These are phyloP conservation scores for Myxozyma monticola DNA, from an alignment of 805 yeast species.

Conservation along the genomic window DNA sequence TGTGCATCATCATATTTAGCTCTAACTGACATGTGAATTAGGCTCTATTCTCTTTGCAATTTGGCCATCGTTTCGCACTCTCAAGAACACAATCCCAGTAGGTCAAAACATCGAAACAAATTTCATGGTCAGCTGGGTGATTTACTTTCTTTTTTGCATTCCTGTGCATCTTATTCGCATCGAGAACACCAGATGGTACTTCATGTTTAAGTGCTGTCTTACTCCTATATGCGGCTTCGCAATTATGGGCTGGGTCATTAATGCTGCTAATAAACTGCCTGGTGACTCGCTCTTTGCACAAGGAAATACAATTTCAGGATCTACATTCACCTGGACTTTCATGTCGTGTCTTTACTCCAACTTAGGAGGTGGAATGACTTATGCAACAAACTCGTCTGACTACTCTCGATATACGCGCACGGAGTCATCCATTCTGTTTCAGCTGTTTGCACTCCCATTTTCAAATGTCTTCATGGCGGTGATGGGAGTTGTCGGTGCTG, in stretches of 20 bases:
- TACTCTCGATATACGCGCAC: conserved; percentile 47
- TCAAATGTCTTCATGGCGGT: conserved; percentile 39
- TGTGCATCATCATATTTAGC: no score
- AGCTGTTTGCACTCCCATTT: conserved; percentile 47
- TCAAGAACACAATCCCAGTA: conserved; percentile 54
- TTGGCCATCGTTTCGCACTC: conserved; percentile 50
- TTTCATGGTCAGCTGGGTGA: conserved; percentile 32
- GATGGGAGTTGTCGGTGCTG: conserved; percentile 33
- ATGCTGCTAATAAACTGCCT: conserved; percentile 78
- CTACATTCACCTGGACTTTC: conserved; percentile 79
- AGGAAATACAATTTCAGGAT: conserved; percentile 52
- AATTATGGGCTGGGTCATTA: conserved; percentile 41
- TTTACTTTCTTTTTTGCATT: conserved; percentile 30
- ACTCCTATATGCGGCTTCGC: conserved; percentile 32
- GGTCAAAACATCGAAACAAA: conserved; percentile 44
- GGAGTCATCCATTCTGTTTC: conserved; percentile 49
- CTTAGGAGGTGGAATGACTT: conserved; percentile 38
- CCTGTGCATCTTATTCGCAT: conserved; percentile 30
- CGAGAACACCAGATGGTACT: conserved; percentile 28
- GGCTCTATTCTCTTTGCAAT: conserved; percentile 74
- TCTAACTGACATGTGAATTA: no score
- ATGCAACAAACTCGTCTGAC: conserved; percentile 52
- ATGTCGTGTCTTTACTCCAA: conserved; percentile 51
- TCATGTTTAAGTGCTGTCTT: conserved; percentile 27
- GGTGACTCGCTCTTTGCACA: conserved; percentile 46